These are phyloP conservation scores for Globomyces sp. DNA, from an alignment of 371 early-diverging fungal species.

Conservation along the genomic window DNA sequence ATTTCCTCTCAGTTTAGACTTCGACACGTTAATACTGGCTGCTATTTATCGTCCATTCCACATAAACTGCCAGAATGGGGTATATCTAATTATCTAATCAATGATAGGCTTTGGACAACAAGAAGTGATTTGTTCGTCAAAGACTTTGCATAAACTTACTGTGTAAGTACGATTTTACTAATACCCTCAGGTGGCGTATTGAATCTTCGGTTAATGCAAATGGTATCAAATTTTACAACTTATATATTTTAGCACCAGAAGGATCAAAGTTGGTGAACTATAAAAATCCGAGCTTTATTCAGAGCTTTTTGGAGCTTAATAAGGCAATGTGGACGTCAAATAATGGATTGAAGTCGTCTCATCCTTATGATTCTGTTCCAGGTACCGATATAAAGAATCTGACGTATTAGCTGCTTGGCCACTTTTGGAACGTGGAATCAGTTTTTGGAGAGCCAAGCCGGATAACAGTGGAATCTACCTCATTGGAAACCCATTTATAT, in stretches of 20 bases:
- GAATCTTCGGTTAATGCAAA: slow-evolving; percentile 58
- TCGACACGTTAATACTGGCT: slow-evolving; percentile 77
- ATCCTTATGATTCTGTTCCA: slow-evolving; percentile 78
- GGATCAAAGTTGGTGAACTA: slow-evolving; percentile 32
- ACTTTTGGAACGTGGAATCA: slow-evolving; percentile 74
- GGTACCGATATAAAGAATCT: not conserved
- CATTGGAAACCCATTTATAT: slow-evolving; percentile 93
- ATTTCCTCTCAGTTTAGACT: slow-evolving; percentile 84
- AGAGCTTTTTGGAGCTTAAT: slow-evolving; percentile 78
- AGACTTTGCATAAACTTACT: slow-evolving; percentile 6
- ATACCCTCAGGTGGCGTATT: slow-evolving; percentile 23
- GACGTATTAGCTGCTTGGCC: slow-evolving; percentile 71
- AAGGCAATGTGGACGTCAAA: slow-evolving; percentile 80
- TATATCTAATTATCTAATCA: not conserved
- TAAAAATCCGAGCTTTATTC: slow-evolving; percentile 34
- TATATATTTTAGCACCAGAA: not conserved
- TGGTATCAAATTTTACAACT: too few relatives aligned
- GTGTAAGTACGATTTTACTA: not conserved
- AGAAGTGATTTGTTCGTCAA: slow-evolving; percentile 83
- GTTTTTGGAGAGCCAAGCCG: slow-evolving; percentile 78
- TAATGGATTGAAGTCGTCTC: slow-evolving; percentile 70
- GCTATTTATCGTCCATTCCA: slow-evolving; percentile 72
- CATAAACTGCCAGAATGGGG: slow-evolving; percentile 94
- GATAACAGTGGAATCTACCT: slow-evolving; percentile 82
- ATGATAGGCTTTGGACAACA: slow-evolving; percentile 68